Evolutionary conservation across 2,329 filamentous ascomycete species (phyloP), one percentile per base, ranked within the genome.

Genomic region (Neofusicoccum umdonicola): DNA sequence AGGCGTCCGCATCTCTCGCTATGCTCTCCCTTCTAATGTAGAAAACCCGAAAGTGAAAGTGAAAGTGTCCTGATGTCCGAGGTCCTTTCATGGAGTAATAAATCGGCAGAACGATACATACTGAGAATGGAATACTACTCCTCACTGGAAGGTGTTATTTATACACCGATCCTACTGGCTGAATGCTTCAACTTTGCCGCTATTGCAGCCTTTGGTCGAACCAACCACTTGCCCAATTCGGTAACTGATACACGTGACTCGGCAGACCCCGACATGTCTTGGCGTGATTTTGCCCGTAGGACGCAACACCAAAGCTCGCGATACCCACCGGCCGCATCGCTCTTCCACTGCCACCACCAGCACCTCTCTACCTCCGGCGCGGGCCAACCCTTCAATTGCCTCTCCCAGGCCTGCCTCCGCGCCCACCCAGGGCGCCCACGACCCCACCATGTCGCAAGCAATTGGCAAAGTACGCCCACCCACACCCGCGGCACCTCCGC

Each of bases 401-500:
- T 31, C 45, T n/a, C n/a, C 22, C 4, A 15, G n/a, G 13, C 9
- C 9, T 11, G 9, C 4, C 15, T 11, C 6, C 19, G 1, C n/a
- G 1, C 27, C 48, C n/a, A 62, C 69, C 70, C 72, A 71, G 71
- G 69, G 50, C 69, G 65, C 47, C 56, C 65, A 22, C 48, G 3
- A 31, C 31, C 45, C 67, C 72, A 79, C 65, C 66, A 94, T 94
- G 91, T 93, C 91, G 71, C 90, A 93, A 84, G 89, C 87, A 69
- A 81, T 93, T 74, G 91, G 91, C 73, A 82, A 90, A 78, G 91
- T 93, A 85, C 74, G 82, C 78, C 68, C 62, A 50, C 34, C 58
- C 61, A 57, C 51, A 61, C 42, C 58, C 47, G 42, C 66, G 58
- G 19, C 57, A 19, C 58, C 34, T 31, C 34, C 31, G 15, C 48